phyloP scores from a whole-genome alignment of 176 grass and related monocot genomes.

The Rhynchospora tenuis region DNA sequence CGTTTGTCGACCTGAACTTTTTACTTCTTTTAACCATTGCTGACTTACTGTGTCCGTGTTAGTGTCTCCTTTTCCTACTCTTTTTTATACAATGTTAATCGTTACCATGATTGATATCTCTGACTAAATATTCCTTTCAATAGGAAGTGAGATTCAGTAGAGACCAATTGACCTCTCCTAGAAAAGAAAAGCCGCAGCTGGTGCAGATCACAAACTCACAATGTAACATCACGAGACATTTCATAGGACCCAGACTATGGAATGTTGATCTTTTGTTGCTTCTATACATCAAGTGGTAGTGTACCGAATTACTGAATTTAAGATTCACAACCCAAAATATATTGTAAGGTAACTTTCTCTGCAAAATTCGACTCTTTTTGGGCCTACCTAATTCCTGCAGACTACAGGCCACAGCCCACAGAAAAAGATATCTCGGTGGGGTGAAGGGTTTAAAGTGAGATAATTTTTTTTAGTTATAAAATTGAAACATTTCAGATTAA shows the following conservation, averaged over 20 bases:
- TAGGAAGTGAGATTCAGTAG: not conserved
- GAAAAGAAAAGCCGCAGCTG: not conserved
- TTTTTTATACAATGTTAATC: too few species aligned
- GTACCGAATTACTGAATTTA: not conserved
- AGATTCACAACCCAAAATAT: not conserved
- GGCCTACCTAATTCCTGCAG: too few species aligned
- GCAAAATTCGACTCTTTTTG: too few species aligned
- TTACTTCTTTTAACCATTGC: not conserved
- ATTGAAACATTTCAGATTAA: too few species aligned
- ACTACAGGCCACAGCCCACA: too few species aligned
- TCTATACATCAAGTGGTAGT: not conserved
- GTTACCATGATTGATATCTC: conserved; percentile 10
- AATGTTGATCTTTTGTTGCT: not conserved
- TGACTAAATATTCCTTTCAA: not conserved
- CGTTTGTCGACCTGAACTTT: conserved; percentile 31
- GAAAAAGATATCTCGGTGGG: too few species aligned
- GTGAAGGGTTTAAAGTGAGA: too few species aligned
- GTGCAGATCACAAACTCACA: not conserved
- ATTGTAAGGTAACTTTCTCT: not conserved
- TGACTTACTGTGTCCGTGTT: not conserved
- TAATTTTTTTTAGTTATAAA: too few species aligned
- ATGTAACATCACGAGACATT: not conserved
- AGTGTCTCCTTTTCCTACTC: not conserved
- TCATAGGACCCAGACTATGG: not conserved
- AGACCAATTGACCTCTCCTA: not conserved